phyloP scores from a whole-genome alignment of 768 basidiomycete genomes.

The Cantharellus cinnabarinus region DNA sequence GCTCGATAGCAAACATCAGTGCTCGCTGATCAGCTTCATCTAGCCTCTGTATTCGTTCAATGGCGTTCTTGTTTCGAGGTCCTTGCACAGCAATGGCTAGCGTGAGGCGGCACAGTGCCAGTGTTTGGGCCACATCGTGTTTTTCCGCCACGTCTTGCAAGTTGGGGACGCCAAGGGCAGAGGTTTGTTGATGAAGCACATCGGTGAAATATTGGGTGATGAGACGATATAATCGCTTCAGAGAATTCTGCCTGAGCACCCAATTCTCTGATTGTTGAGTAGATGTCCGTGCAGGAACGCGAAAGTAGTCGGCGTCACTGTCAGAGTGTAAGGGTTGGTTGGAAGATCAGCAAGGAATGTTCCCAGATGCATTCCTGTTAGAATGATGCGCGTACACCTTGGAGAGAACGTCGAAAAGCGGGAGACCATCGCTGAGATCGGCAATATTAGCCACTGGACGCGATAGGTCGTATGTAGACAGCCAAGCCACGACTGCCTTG shows the following conservation, averaged over 20 bases:
- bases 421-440: constrained; percentile 65
- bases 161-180: constrained; percentile 67
- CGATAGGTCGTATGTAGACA: constrained; percentile 47
- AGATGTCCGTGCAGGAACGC: constrained; percentile 34
- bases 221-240: constrained; percentile 71
- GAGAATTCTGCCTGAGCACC: constrained; percentile 64
- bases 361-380: constrained; percentile 4
- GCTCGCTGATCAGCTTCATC: constrained; percentile 70
- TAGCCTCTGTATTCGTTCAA: constrained; percentile 70
- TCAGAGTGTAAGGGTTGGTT: not conserved
- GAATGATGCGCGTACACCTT: constrained; percentile 34
- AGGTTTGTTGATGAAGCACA: constrained; percentile 60
- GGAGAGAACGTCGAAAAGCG: constrained; percentile 53
- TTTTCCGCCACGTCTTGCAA: constrained; percentile 73
- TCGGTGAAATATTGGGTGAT: constrained; percentile 79
- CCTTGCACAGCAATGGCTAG: constrained; percentile 81
- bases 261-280: constrained; percentile 63
- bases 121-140: constrained; percentile 37
- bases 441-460: constrained; percentile 38
- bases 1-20: constrained; percentile 86
- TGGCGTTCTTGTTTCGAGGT: constrained; percentile 71
- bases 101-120: constrained; percentile 59
- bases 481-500: constrained; percentile 65
- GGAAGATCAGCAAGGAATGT: not conserved
- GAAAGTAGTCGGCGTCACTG: constrained; percentile 69